Evolutionary conservation across 306 rosid species (phyloP).

Genomic region (Hylodesmum podocarpum): DNA sequence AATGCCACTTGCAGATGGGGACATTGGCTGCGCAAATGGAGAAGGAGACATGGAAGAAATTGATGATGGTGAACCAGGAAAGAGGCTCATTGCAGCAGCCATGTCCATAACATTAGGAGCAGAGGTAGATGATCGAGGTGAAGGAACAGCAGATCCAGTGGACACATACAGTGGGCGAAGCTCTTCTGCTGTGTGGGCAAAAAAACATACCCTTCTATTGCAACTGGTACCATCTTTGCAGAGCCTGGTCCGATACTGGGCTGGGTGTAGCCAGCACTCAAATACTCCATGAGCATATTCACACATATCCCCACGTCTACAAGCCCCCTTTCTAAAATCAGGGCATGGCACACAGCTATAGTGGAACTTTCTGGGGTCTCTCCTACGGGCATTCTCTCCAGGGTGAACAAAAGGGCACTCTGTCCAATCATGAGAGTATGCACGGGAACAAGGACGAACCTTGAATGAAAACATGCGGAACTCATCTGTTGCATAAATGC

Average conservation of each 20-base stretch:
- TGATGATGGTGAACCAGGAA: conserved; percentile 87
- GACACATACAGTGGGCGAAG: conserved; percentile 81
- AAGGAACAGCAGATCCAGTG: conserved; percentile 85
- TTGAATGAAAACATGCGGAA: conserved; percentile 92
- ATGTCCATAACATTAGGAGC: conserved; percentile 85
- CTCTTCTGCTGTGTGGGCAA: conserved; percentile 78
- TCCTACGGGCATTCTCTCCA: conserved; percentile 91
- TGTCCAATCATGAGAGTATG: conserved; percentile 95
- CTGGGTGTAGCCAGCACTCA: conserved; percentile 97
- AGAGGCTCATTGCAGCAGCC: conserved; percentile 84
- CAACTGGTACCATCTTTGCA: conserved; percentile 89
- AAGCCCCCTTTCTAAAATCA: conserved; percentile 85
- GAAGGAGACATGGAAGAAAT: conserved; percentile 71
- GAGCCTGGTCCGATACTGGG: conserved; percentile 87
- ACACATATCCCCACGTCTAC: conserved; percentile 91
- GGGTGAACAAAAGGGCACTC: conserved; percentile 98
- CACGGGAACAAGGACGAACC: conserved; percentile 95
- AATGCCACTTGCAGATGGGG: conserved; percentile 68
- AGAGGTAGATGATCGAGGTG: conserved; percentile 69
- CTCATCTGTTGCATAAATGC: conserved; percentile 86
- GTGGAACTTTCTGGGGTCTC: conserved; percentile 90
- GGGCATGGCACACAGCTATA: conserved; percentile 97
- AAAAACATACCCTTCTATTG: conserved; percentile 80
- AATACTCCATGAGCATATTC: conserved; percentile 97
- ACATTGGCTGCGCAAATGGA: conserved; percentile 73